phyloP scores from a whole-genome alignment of 805 yeast genomes.

The Starmerella powellii region DNA sequence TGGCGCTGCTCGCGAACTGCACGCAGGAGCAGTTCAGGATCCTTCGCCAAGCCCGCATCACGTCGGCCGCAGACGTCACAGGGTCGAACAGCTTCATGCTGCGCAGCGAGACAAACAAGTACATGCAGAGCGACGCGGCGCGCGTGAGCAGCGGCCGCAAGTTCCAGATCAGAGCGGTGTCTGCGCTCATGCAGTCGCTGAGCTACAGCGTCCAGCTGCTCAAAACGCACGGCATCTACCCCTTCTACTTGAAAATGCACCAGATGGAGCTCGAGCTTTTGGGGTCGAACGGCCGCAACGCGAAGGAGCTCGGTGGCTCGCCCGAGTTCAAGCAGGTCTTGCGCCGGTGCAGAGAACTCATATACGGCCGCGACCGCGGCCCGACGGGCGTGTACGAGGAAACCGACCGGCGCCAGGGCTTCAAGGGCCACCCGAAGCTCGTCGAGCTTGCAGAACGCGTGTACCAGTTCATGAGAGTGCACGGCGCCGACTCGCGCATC shows the following conservation, averaged over 20 bases:
- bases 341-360: conserved; percentile 34
- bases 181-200: conserved; percentile 53
- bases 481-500: conserved; percentile 42
- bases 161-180: conserved; percentile 23
- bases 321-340: conserved; percentile 38
- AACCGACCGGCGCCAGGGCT: conserved; percentile 18
- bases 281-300: conserved; percentile 29
- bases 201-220: conserved; percentile 46
- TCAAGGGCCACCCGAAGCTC: conserved; percentile 62
- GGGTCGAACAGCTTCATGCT: conserved; percentile 27
- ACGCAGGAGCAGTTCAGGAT: conserved; percentile 51
- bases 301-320: conserved; percentile 51
- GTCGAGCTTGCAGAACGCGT: conserved; percentile 48
- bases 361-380: conserved; percentile 27
- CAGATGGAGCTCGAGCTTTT: conserved; percentile 34
- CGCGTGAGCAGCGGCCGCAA: conserved; percentile 17
- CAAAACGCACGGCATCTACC: conserved; percentile 67
- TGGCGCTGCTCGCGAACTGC: conserved; percentile 48
- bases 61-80: conserved; percentile 54
- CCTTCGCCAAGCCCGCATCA: conserved; percentile 52
- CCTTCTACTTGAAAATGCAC: conserved; percentile 56
- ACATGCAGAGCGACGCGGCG: conserved; percentile 20
- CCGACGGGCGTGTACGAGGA: conserved; percentile 11
- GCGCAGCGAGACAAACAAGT: conserved; percentile 55
- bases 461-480: conserved; percentile 38